Base-by-base conservation (phyloP, 371 early-diverging fungal genomes). In the Paraphysoderma sedebokerense region DNA sequence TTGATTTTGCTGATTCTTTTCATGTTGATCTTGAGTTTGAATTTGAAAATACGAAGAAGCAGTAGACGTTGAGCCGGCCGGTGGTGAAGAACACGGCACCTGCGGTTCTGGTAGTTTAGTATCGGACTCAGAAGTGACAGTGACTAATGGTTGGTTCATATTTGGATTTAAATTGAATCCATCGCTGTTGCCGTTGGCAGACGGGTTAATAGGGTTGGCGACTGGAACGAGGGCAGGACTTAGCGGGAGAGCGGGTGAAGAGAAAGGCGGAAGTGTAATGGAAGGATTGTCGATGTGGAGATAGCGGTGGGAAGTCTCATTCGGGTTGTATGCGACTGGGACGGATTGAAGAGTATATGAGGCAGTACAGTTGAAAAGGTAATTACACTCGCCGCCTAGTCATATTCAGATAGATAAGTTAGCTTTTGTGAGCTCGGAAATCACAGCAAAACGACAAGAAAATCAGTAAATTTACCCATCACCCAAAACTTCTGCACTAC, bases 381-480 rank as follows among this genome's bases (percentile, higher is more conserved):
- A 85, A 65, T 85, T 85, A 64, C 82, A 77, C 52, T 79, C 80
- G 51, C 80, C 79, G 49, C 79, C 63, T 63, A 33, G 22, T 26
- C 24, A 46, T 44, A 13, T 5, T 34, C 20, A 11, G n/a, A 35
- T 2, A 24, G 1, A 11, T 13, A 6, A 1, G 26, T 1, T 1
- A 1, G 2, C 13, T 1, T 1, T 1, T 7, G 39, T 38, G 23
- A 38, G 2, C 15, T 8, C 3, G 23, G 6, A 22, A 12, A 29
- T 29, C 1, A 23, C 3, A 27, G 32, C 19, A 42, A 12, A 28
- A 50, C 5, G 41, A n/a, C 38, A 15, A 12, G 29, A 20, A 15
- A 27, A 33, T 27, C 41, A 50, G 52, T 52, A 38, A 45, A 54
- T 54, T 51, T 57, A 51, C 77, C 87, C 23, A 87, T 59, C 31